These are phyloP conservation scores for Candida sp. DNA, from an alignment of 1,139 yeast species.

Conservation along the genomic window DNA sequence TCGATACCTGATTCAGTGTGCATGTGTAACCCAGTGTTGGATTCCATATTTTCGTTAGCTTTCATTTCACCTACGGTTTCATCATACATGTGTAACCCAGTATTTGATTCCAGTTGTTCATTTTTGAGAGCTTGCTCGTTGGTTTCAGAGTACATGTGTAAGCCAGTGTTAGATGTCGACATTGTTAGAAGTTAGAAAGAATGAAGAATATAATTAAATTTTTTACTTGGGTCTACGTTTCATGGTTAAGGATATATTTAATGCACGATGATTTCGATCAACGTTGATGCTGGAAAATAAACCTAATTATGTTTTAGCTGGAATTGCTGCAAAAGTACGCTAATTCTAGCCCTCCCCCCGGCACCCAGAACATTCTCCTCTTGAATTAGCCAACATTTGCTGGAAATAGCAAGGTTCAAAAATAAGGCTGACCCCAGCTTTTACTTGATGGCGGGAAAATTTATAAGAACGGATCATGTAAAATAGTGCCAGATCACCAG, in stretches of 20 bases:
- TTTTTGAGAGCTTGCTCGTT: neutral
- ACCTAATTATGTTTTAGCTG: too few relatives aligned
- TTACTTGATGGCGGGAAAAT: too few relatives aligned
- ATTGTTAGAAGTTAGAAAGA: neutral
- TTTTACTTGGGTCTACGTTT: neutral
- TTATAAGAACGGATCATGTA: too few relatives aligned
- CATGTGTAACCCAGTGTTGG: constrained; percentile 1
- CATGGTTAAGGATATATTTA: neutral
- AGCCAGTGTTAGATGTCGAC: neutral
- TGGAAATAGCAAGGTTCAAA: too few relatives aligned
- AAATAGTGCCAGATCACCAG: too few relatives aligned
- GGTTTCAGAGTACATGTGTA: neutral
- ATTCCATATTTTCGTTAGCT: neutral
- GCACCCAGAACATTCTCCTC: too few relatives aligned
- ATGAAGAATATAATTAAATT: neutral
- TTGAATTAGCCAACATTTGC: too few relatives aligned
- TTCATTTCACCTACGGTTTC: neutral
- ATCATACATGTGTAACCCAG: constrained; percentile 1
- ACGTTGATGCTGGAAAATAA: too few relatives aligned
- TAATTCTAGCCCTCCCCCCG: too few relatives aligned
- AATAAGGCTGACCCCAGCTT: too few relatives aligned
- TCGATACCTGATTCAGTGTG: neutral
- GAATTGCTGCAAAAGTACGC: too few relatives aligned
- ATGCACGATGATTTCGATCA: neutral
- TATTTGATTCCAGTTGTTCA: neutral